Evolutionary conservation across 257 asterid species (phyloP).

Genomic region (Thymus quinquecostatus): DNA sequence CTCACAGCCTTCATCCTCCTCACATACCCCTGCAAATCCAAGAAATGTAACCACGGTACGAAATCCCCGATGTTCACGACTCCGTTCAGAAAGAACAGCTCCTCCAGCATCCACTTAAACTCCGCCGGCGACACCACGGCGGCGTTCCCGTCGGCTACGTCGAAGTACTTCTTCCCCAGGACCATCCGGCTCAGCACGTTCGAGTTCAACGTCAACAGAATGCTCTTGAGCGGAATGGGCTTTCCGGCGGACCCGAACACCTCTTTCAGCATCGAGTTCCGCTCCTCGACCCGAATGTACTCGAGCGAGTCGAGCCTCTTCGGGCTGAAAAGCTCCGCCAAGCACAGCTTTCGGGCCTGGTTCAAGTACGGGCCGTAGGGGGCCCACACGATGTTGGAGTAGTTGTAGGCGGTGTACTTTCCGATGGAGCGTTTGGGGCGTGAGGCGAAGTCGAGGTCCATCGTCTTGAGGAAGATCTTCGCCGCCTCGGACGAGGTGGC

Average conservation of each 20-base stretch:
- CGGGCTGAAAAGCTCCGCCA: slow-evolving; percentile 46
- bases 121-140: slow-evolving; percentile 39
- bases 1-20: slow-evolving; percentile 57
- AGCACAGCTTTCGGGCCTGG: slow-evolving; percentile 50
- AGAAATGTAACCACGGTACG: slow-evolving; percentile 43
- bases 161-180: slow-evolving; percentile 36
- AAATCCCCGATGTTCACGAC: slow-evolving; percentile 52
- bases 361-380: slow-evolving; percentile 57
- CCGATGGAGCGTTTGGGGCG: too few relatives aligned
- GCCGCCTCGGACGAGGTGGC: background rate
- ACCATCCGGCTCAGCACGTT: slow-evolving; percentile 58
- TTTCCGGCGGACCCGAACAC: slow-evolving; percentile 23
- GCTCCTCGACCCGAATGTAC: slow-evolving; percentile 51
- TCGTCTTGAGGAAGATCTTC: too few relatives aligned
- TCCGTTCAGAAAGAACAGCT: slow-evolving; percentile 50
- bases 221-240: background rate
- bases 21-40: slow-evolving; percentile 63
- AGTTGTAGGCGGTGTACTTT: too few relatives aligned
- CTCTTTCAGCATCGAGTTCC: slow-evolving; percentile 21
- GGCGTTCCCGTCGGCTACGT: background rate
- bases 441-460: too few relatives aligned
- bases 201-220: slow-evolving; percentile 38
- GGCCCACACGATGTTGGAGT: too few relatives aligned
- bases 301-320: slow-evolving; percentile 49
- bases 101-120: slow-evolving; percentile 50